A percentile compares a stretch with the other conserved stretches of the same genome.
Evolutionary conservation across 495 filamentous ascomycete genomes (phyloP).

Genomic region (Thermochaetoides thermophila): DNA sequence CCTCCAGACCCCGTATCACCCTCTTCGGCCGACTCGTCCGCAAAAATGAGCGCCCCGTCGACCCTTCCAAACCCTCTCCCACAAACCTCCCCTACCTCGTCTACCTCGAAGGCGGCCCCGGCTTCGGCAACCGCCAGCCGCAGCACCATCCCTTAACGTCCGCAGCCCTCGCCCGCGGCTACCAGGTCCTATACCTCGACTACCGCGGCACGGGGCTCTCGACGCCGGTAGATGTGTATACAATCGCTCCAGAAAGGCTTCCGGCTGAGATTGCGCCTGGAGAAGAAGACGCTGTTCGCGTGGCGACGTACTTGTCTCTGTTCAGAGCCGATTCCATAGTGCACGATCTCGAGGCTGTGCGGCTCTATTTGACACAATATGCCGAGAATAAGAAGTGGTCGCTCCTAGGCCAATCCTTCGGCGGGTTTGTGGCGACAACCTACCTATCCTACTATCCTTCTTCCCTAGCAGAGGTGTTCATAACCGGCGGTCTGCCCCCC

Average conservation of each 20-base stretch:
- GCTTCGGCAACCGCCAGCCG: constrained; percentile 56
- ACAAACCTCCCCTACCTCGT: constrained; percentile 33
- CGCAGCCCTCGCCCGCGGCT: constrained; percentile 63
- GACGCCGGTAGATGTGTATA: constrained; percentile 59
- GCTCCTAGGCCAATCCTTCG: constrained; percentile 79
- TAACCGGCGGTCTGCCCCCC: constrained; percentile 69
- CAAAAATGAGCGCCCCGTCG: constrained; percentile 48
- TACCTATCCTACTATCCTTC: constrained; percentile 73
- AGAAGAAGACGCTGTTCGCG: constrained; percentile 43
- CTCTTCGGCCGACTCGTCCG: constrained; percentile 63
- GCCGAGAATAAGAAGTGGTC: constrained; percentile 64
- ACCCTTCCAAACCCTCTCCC: constrained; percentile 17
- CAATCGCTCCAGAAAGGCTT: no score
- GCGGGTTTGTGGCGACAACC: constrained; percentile 67
- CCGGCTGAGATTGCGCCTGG: constrained; percentile 50
- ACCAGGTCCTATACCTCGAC: constrained; percentile 72
- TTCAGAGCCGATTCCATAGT: constrained; percentile 88
- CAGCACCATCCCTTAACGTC: constrained; percentile 54
- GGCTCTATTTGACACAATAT: constrained; percentile 52
- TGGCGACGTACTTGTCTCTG: constrained; percentile 69
- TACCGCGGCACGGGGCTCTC: constrained; percentile 81
- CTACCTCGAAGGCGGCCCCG: constrained; percentile 64
- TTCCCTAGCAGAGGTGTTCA: constrained; percentile 66
- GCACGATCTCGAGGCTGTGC: constrained; percentile 74
- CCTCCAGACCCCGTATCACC: constrained; percentile 42